These are phyloP conservation scores for Hibiscus syriacus DNA, from an alignment of 345 rosid species.

Conservation along the genomic window DNA sequence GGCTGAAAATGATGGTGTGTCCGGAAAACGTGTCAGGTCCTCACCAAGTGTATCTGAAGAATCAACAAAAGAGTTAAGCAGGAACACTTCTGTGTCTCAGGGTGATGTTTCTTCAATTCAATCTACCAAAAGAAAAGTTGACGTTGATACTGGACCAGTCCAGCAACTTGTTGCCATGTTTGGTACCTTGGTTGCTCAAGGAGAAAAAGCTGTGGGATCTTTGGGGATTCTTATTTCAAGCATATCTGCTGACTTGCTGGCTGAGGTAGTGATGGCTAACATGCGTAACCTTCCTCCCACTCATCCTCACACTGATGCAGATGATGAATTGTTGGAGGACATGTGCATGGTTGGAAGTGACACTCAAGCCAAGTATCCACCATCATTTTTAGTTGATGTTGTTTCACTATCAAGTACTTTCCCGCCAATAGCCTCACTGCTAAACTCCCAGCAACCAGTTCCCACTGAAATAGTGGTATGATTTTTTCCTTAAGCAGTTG, in stretches of 20 bases:
- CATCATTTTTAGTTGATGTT: constrained; percentile 62
- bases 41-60: constrained; percentile 53
- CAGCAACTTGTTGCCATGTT: constrained; percentile 92
- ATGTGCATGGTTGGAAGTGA: constrained; percentile 67
- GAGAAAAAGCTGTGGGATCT: constrained; percentile 79
- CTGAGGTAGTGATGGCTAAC: constrained; percentile 94
- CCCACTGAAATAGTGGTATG: constrained; percentile 35
- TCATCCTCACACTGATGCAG: constrained; percentile 44
- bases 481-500: constrained; percentile 4
- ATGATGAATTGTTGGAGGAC: constrained; percentile 43
- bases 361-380: constrained; percentile 58
- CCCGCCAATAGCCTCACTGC: constrained; percentile 58
- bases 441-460: constrained; percentile 29
- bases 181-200: constrained; percentile 93
- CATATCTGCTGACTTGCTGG: constrained; percentile 87
- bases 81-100: constrained; percentile 27
- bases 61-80: constrained; percentile 41
- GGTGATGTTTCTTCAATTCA: constrained; percentile 41
- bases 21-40: constrained; percentile 64
- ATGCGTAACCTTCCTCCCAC: constrained; percentile 64
- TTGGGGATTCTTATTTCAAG: constrained; percentile 89
- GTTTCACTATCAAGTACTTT: constrained; percentile 71
- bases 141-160: constrained; percentile 62
- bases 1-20: constrained; percentile 39
- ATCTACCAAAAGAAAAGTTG: constrained; percentile 33